A percentile compares a stretch with the other conserved stretches of the same genome.
Conservation (phyloP, 345 rosid genomes). For the Microcos paniculata region DNA sequence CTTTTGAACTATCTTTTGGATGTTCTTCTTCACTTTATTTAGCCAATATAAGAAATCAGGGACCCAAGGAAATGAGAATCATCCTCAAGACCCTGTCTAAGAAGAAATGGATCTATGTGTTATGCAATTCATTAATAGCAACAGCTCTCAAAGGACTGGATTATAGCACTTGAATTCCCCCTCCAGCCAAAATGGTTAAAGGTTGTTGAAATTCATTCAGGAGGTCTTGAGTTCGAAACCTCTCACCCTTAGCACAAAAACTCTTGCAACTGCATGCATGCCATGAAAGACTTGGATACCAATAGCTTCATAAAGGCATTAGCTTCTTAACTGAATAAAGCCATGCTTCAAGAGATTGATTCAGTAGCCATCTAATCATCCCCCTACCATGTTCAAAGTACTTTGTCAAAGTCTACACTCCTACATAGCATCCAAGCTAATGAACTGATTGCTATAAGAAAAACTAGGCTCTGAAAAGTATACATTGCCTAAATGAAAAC, state of each 20-base stretch:
- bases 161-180: neutral
- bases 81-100: neutral
- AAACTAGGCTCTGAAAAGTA: neutral
- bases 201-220: too few species aligned
- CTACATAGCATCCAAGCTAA: constrained; percentile 20
- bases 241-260: too few species aligned
- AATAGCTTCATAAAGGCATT: neutral
- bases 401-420: neutral
- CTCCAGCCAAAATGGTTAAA: too few species aligned
- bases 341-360: neutral
- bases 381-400: neutral
- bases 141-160: neutral
- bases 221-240: too few species aligned
- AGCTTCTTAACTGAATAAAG: neutral
- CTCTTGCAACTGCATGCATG: too few species aligned
- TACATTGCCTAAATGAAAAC: too few species aligned
- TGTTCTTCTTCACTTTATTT: neutral
- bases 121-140: neutral
- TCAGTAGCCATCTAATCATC: neutral
- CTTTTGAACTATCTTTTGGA: neutral
- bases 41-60: neutral
- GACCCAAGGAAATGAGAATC: constrained; percentile 2
- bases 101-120: neutral
- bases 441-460: constrained; percentile 8
- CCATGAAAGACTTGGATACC: neutral